phyloP scores from a whole-genome alignment of 768 basidiomycete genomes.

The Jaapia argillacea region DNA sequence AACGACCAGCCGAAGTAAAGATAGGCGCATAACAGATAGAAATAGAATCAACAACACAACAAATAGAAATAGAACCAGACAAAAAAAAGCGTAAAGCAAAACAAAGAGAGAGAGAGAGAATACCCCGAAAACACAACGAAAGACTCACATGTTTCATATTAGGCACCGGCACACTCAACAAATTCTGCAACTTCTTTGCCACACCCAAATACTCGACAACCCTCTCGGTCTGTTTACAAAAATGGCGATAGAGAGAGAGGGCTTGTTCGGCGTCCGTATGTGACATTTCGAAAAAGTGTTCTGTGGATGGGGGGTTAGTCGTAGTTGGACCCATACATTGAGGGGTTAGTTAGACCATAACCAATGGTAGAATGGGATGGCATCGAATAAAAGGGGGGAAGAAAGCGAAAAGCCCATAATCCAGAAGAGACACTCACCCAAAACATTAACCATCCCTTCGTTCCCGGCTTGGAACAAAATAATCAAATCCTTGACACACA shows the following conservation, averaged over 20 bases:
- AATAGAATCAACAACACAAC: not conserved
- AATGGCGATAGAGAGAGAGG: constrained; percentile 81
- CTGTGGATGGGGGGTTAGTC: too few species aligned
- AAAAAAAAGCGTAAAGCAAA: not conserved
- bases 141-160: constrained; percentile 83
- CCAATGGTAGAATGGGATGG: too few species aligned
- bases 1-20: not conserved
- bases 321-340: too few species aligned
- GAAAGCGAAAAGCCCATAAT: too few species aligned
- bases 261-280: constrained; percentile 84
- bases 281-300: constrained; percentile 98
- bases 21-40: not conserved
- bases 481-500: constrained; percentile 94
- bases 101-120: not conserved
- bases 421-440: too few species aligned
- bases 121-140: not conserved
- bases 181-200: constrained; percentile 86
- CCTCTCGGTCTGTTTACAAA: constrained; percentile 86
- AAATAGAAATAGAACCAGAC: not conserved
- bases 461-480: constrained; percentile 95
- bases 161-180: constrained; percentile 90
- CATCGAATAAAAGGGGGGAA: too few species aligned
- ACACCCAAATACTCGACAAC: constrained; percentile 91
- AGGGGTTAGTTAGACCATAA: too few species aligned
- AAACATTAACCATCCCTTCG: constrained; percentile 81